These are phyloP conservation scores for Yamadazyma phyllophila DNA, from an alignment of 805 yeast species.

Conservation along the genomic window DNA sequence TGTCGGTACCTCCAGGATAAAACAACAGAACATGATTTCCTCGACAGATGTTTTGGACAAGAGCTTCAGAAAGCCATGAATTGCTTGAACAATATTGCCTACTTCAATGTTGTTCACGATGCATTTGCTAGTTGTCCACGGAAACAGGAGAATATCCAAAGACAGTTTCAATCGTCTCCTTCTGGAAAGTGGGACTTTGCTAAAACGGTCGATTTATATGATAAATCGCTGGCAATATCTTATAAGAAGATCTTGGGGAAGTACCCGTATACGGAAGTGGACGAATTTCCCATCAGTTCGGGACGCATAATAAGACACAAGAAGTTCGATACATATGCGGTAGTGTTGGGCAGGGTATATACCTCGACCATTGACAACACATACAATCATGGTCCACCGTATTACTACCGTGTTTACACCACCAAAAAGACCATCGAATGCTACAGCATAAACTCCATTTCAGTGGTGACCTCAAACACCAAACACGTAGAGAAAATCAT, in stretches of 20 bases:
- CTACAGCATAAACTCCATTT: conserved; percentile 11
- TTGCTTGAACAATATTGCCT: conserved; percentile 13
- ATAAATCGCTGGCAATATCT: conserved; percentile 7
- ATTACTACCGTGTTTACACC: conserved; percentile 16
- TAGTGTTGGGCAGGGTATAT: conserved; percentile 11
- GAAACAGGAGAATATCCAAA: conserved; percentile 1
- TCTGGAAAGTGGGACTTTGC: conserved; percentile 2
- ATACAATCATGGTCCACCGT: neutral
- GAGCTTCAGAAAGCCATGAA: conserved; percentile 13
- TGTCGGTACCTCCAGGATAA: conserved; percentile 11
- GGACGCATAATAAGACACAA: conserved; percentile 11
- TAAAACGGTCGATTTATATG: conserved; percentile 5
- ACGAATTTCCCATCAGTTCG: neutral
- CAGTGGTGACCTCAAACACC: conserved; percentile 1
- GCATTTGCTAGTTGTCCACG: conserved; percentile 3
- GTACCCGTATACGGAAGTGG: conserved; percentile 1
- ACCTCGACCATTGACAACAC: neutral
- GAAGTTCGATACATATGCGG: conserved; percentile 11
- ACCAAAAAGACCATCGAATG: conserved; percentile 15
- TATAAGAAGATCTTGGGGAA: conserved; percentile 2
- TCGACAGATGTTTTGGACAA: conserved; percentile 9
- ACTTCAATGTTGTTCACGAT: conserved; percentile 14
- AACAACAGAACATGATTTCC: conserved; percentile 6
- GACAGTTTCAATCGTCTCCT: neutral
- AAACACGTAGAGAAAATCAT: conserved; percentile 1